Evolutionary conservation across 352 stramenopile genomes (phyloP).

Genomic region (Peronospora farinosa): DNA sequence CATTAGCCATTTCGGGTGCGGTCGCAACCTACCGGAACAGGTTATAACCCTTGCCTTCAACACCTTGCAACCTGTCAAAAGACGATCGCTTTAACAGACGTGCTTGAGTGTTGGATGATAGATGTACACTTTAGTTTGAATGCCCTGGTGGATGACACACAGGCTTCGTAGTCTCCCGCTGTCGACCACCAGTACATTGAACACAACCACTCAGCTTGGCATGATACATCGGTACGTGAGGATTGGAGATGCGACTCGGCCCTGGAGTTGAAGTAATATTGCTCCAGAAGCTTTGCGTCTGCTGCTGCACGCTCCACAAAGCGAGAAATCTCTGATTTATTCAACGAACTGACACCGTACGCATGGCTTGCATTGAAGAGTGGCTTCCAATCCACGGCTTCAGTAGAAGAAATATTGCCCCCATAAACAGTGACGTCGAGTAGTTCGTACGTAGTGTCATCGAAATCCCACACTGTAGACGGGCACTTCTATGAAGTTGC

Average conservation of each 20-base stretch:
- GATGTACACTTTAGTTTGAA: constrained; percentile 10
- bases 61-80: too few relatives aligned
- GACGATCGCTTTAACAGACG: too few relatives aligned
- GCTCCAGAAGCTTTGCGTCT: constrained; percentile 41
- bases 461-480: constrained; percentile 79
- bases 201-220: constrained; percentile 56
- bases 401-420: constrained; percentile 53
- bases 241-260: constrained; percentile 42
- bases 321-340: constrained; percentile 30
- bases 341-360: constrained; percentile 51
- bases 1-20: too few relatives aligned
- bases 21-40: too few relatives aligned
- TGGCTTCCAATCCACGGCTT: constrained; percentile 40
- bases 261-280: constrained; percentile 81
- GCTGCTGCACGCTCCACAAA: constrained; percentile 43
- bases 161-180: constrained; percentile 42
- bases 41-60: too few relatives aligned
- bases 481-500: too few relatives aligned
- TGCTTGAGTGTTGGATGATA: constrained; percentile 5
- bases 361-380: constrained; percentile 48
- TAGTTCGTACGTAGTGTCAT: constrained; percentile 57
- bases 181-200: constrained; percentile 75
- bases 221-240: constrained; percentile 36
- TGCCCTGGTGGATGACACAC: constrained; percentile 27
- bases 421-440: constrained; percentile 71